Base-by-base conservation (phyloP, 2,329 filamentous ascomycete genomes). In the Arachnomyces sp. region DNA sequence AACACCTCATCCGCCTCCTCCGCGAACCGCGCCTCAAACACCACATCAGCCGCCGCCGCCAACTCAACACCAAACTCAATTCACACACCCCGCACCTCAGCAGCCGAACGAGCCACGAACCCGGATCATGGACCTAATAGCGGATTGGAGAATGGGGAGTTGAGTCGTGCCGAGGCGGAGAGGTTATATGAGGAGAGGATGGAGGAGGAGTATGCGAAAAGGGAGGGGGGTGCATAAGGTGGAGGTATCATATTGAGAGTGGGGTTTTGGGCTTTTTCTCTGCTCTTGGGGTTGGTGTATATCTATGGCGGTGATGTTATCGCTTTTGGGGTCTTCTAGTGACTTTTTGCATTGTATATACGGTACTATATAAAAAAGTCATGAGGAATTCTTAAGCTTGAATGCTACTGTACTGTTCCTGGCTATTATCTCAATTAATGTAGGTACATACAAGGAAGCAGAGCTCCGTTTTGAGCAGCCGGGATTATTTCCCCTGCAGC, bases 201-300 rank as follows among this genome's bases (percentile, higher is more conserved):
- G 52, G 67, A 67, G 53, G 66, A 67, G 34, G 68, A 71, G 50
- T 66, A 68, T 52, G 62, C 63, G 42, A 66, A 67, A 60, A 50
- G 65, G 36, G 66, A 68, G 48, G 60, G 61, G 1, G 61, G 63
- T 54, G 63, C 68, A 51, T 64, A 51, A 53, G 34, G n/a, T n/a
- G 30, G 14, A 12, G 32, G 29, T n/a, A 31, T 11, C 29, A 31
- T 31, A 31, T n/a, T n/a, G 11, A 11, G n/a, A 55, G 39, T 38
- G 46, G 38, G 31, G 54, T 52, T 31, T 56, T 45, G 16, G 13
- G 28, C 31, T 44, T n/a, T n/a, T n/a, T n/a, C n/a, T n/a, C n/a
- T n/a, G n/a, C n/a, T n/a, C n/a, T n/a, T n/a, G n/a, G n/a, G n/a
- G n/a, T n/a, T n/a, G n/a, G n/a, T n/a, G n/a, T n/a, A n/a, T n/a